Conservation (phyloP, 2,329 filamentous ascomycete species). For the Claviceps sp. region DNA sequence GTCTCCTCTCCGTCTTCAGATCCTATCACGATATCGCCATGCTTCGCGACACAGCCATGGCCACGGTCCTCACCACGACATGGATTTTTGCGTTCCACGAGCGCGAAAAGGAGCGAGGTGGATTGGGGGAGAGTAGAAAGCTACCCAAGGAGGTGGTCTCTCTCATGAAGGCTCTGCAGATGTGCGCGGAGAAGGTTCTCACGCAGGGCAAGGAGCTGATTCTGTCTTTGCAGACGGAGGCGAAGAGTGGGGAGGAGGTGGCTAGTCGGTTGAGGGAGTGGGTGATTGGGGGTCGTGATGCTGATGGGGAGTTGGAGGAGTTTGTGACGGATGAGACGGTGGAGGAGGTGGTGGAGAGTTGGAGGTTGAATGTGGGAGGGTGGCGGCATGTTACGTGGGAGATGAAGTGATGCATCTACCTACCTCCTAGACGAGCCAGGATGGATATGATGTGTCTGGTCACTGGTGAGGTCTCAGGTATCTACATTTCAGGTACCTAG, state of each 20-base stretch:
- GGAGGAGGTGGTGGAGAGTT: slow-evolving; percentile 19
- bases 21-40: slow-evolving; percentile 24
- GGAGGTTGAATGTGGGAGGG: slow-evolving; percentile 20
- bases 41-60: slow-evolving; percentile 24
- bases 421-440: too few species aligned
- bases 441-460: too few species aligned
- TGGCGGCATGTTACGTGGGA: slow-evolving; percentile 23
- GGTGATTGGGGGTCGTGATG: slow-evolving; percentile 14
- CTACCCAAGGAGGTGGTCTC: slow-evolving; percentile 24
- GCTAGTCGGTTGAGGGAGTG: slow-evolving; percentile 14
- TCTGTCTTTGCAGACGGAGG: slow-evolving; percentile 16
- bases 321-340: slow-evolving; percentile 15
- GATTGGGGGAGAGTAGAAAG: slow-evolving; percentile 22
- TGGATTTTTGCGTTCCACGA: slow-evolving; percentile 25
- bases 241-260: slow-evolving; percentile 13
- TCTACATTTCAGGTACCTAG: too few species aligned
- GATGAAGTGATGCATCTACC: not conserved
- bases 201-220: slow-evolving; percentile 20
- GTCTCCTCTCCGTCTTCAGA: slow-evolving; percentile 14
- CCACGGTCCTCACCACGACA: slow-evolving; percentile 17
- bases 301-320: slow-evolving; percentile 10
- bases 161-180: slow-evolving; percentile 21
- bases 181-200: slow-evolving; percentile 16
- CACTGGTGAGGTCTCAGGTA: too few species aligned
- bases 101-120: slow-evolving; percentile 25